Conservation (phyloP, 2,329 filamentous ascomycete genomes). For the Raffaelea albimanens region DNA sequence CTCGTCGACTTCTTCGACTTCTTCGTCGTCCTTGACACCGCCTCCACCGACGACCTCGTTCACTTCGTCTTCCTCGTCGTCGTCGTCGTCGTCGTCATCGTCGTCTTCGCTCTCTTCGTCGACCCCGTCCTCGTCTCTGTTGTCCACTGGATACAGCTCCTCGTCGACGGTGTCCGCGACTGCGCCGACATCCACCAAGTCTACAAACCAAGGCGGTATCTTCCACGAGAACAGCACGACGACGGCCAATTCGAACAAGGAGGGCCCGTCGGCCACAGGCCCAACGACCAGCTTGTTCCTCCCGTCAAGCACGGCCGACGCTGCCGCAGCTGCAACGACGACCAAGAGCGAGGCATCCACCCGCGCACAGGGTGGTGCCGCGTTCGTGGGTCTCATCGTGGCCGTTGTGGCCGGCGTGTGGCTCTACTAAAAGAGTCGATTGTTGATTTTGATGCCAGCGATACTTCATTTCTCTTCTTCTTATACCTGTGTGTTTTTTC, state of each 20-base stretch:
- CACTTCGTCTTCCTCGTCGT: slow-evolving; percentile 10
- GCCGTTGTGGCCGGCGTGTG: slow-evolving; percentile 44
- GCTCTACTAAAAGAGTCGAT: slow-evolving; percentile 26
- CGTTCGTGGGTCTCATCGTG: slow-evolving; percentile 44
- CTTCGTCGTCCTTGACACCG: slow-evolving; percentile 16
- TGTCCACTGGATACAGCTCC: slow-evolving; percentile 1
- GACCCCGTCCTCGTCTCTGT: slow-evolving; percentile 10
- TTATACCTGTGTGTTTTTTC: neutral
- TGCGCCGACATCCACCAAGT: slow-evolving; percentile 10
- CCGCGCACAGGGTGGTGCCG: slow-evolving; percentile 37
- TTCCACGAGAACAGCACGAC: slow-evolving; percentile 41
- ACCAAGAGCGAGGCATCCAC: slow-evolving; percentile 31
- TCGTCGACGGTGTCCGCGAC: slow-evolving; percentile 12
- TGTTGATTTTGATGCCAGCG: neutral
- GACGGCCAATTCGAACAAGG: slow-evolving; percentile 6
- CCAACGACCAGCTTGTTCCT: slow-evolving; percentile 2
- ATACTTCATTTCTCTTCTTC: slow-evolving; percentile 1
- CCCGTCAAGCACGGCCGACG: slow-evolving; percentile 13
- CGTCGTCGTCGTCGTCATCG: slow-evolving; percentile 18
- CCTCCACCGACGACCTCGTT: slow-evolving; percentile 9
- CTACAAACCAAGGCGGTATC: slow-evolving; percentile 33
- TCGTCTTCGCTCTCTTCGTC: slow-evolving; percentile 19
- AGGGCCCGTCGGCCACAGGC: slow-evolving; percentile 1
- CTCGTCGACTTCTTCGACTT: slow-evolving; percentile 9
- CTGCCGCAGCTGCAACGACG: slow-evolving; percentile 14